phyloP scores from a whole-genome alignment of 768 basidiomycete genomes.

The Baorangia bicolor region DNA sequence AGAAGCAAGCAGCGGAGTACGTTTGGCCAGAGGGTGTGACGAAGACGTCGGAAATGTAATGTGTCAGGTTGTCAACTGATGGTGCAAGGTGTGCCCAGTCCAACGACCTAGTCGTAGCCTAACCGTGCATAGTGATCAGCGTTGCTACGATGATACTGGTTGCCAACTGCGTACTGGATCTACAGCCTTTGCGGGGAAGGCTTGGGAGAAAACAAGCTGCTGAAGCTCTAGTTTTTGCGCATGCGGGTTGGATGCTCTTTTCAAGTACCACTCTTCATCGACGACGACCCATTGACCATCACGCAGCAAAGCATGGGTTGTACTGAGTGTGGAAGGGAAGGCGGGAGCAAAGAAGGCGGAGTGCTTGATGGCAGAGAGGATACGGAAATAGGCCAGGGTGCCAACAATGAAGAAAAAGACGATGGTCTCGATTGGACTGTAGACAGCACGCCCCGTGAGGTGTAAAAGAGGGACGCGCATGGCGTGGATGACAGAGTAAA shows the following conservation, averaged over 20 bases:
- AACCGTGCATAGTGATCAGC: slow-evolving; percentile 1
- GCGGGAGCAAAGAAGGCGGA: slow-evolving; percentile 73
- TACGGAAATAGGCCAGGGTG: slow-evolving; percentile 93
- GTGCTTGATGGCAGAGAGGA: slow-evolving; percentile 87
- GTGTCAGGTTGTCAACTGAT: slow-evolving; percentile 48
- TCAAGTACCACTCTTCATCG: slow-evolving; percentile 51
- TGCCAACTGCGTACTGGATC: slow-evolving; percentile 32
- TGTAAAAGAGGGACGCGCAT: slow-evolving; percentile 67
- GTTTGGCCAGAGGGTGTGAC: slow-evolving; percentile 42
- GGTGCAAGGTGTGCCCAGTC: slow-evolving; percentile 43
- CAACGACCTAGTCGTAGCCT: slow-evolving; percentile 33
- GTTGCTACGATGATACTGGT: background rate
- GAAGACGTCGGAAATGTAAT: slow-evolving; percentile 44
- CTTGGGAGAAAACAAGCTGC: slow-evolving; percentile 65
- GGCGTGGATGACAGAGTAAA: background rate
- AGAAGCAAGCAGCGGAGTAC: slow-evolving; percentile 56
- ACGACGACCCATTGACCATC: slow-evolving; percentile 64
- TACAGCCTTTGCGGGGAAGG: slow-evolving; percentile 35
- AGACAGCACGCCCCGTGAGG: slow-evolving; percentile 69
- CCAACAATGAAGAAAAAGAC: slow-evolving; percentile 86
- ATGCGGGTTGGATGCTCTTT: slow-evolving; percentile 29
- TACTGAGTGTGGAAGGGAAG: slow-evolving; percentile 45
- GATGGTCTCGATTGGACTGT: slow-evolving; percentile 84
- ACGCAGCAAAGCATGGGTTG: slow-evolving; percentile 55
- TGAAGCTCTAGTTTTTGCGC: slow-evolving; percentile 61